A percentile compares a stretch with the other conserved stretches of the same genome.
These are phyloP conservation scores for Exophiala bonariae DNA, from an alignment of 2,329 filamentous ascomycete genomes.

Conservation along the genomic window DNA sequence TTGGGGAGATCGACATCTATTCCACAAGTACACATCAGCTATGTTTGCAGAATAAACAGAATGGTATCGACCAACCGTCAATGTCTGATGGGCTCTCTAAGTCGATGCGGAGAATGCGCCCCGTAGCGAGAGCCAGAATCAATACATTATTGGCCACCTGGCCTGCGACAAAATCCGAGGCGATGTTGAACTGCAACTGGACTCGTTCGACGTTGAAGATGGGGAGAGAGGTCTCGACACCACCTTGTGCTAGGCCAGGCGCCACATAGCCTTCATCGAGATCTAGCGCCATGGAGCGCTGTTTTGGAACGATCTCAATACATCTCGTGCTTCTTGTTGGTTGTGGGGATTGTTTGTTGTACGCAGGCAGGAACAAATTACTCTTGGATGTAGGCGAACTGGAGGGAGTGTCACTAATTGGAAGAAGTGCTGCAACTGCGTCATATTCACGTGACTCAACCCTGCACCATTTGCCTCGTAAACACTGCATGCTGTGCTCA, in stretches of 20 bases:
- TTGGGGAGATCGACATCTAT: conserved; percentile 95
- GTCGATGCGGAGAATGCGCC: conserved; percentile 90
- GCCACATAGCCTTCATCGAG: conserved; percentile 70
- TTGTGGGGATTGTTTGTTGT: no score
- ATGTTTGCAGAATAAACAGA: background rate
- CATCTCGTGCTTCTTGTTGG: conserved; percentile 15
- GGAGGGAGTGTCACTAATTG: no score
- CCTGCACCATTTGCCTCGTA: no score
- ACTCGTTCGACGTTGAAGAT: conserved; percentile 95
- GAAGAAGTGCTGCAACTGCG: no score
- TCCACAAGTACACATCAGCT: conserved; percentile 12
- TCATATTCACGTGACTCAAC: no score
- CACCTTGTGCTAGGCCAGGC: conserved; percentile 61
- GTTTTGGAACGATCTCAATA: conserved; percentile 4
- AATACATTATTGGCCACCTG: conserved; percentile 98
- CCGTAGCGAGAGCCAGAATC: conserved; percentile 86
- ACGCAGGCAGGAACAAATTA: no score
- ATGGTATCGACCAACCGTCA: conserved; percentile 61
- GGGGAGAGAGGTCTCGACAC: conserved; percentile 66
- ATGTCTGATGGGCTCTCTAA: conserved; percentile 92
- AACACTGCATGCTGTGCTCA: no score
- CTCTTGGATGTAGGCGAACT: no score
- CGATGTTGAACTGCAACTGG: conserved; percentile 89
- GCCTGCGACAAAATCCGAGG: conserved; percentile 92
- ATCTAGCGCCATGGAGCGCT: conserved; percentile 67